A percentile compares a stretch with the other conserved stretches of the same genome.
Evolutionary conservation across 2,329 filamentous ascomycete species (phyloP).

Genomic region (Fusarium sp.): DNA sequence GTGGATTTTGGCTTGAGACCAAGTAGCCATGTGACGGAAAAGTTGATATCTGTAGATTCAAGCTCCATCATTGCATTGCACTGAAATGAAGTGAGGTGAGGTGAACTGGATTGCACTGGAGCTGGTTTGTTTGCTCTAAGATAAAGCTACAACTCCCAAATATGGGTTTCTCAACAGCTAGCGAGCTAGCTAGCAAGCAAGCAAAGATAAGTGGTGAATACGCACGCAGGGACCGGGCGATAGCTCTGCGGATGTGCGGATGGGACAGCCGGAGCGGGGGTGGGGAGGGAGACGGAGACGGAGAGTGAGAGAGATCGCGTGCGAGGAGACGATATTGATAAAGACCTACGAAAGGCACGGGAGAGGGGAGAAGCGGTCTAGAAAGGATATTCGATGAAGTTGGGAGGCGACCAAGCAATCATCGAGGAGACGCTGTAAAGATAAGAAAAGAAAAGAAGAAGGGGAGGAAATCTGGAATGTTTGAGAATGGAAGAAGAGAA

Average conservation of each 20-base stretch:
- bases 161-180: constrained; percentile 10
- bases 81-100: background rate
- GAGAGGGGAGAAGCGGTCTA: background rate
- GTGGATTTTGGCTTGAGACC: constrained; percentile 40
- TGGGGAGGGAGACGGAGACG: constrained; percentile 10
- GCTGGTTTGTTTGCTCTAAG: constrained; percentile 31
- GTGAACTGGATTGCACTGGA: background rate
- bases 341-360: background rate
- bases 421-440: constrained; percentile 6
- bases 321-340: background rate
- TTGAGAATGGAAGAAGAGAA: constrained; percentile 5
- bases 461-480: background rate
- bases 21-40: constrained; percentile 44
- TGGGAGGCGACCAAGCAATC: background rate
- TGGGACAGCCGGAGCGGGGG: constrained; percentile 33
- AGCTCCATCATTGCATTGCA: constrained; percentile 40
- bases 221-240: constrained; percentile 14
- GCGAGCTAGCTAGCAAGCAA: constrained; percentile 13
- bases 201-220: constrained; percentile 6
- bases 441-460: constrained; percentile 1
- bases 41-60: constrained; percentile 40
- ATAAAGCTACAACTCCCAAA: constrained; percentile 30
- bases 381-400: background rate
- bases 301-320: constrained; percentile 20
- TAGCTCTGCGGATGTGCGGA: constrained; percentile 6